Conservation (phyloP, 2,329 filamentous ascomycete genomes). For the Curvularia spicifera region DNA sequence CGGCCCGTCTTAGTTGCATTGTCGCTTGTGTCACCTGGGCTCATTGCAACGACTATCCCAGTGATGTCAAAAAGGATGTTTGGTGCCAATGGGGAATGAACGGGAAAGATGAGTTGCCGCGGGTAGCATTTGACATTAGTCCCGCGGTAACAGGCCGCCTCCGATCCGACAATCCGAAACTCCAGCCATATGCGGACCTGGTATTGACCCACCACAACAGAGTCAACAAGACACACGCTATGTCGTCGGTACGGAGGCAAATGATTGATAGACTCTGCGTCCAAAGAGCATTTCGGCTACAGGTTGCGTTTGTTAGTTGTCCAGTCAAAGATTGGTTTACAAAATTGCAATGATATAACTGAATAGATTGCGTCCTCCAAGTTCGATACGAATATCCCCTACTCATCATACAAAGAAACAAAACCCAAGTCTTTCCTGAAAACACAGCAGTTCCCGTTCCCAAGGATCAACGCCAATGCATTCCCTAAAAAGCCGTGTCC, state of each 20-base stretch:
- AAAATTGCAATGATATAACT: slow-evolving; percentile 1
- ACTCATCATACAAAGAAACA: slow-evolving; percentile 9
- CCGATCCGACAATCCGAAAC: not conserved
- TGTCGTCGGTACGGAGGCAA: not conserved
- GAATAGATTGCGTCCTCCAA: slow-evolving; percentile 8
- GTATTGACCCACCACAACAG: not conserved
- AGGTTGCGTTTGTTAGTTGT: not conserved
- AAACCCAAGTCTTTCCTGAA: slow-evolving; percentile 4
- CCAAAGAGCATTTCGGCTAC: not conserved
- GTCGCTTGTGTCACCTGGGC: slow-evolving; percentile 2
- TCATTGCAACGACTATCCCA: slow-evolving; percentile 2
- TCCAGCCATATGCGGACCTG: too few relatives aligned
- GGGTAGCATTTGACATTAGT: not conserved
- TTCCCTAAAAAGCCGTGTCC: slow-evolving; percentile 16
- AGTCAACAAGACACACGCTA: not conserved
- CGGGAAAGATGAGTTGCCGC: slow-evolving; percentile 3
- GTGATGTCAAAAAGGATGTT: not conserved
- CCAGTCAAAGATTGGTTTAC: not conserved
- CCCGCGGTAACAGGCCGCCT: slow-evolving; percentile 1
- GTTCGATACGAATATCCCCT: slow-evolving; percentile 21
- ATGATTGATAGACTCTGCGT: not conserved
- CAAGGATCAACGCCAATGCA: slow-evolving; percentile 26
- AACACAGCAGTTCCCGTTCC: slow-evolving; percentile 3
- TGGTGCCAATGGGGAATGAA: not conserved
- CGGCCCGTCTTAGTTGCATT: slow-evolving; percentile 18